Conservation (phyloP, 1,284 basidiomycete species). For the Cystobasidiaceae sp. region DNA sequence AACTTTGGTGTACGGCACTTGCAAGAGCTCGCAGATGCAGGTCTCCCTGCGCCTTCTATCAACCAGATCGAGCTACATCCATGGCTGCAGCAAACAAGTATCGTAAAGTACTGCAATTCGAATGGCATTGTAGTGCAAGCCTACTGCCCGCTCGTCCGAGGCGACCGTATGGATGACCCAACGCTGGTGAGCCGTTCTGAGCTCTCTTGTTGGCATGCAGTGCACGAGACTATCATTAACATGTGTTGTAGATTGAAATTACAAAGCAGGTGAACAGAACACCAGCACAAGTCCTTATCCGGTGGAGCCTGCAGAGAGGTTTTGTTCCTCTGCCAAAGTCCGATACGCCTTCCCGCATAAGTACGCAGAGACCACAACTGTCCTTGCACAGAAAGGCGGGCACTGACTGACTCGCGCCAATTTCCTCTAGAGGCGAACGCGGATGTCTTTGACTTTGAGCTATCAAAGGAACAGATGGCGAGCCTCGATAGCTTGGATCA, state of each 20-base stretch:
- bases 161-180: conserved; percentile 55
- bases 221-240: neutral
- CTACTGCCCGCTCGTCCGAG: conserved; percentile 57
- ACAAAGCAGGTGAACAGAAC: conserved; percentile 53
- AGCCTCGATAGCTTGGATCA: conserved; percentile 59
- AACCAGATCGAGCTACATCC: conserved; percentile 33
- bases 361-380: neutral
- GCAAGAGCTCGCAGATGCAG: neutral
- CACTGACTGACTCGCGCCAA: neutral
- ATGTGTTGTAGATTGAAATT: conserved; percentile 55
- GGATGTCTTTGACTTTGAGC: conserved; percentile 63
- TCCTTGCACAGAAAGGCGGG: neutral
- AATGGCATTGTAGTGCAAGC: conserved; percentile 63
- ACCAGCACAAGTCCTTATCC: conserved; percentile 67
- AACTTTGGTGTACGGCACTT: conserved; percentile 13
- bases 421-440: conserved; percentile 54
- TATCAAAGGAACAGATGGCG: conserved; percentile 59
- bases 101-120: conserved; percentile 57
- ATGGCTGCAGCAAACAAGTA: conserved; percentile 29
- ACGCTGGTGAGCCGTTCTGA: conserved; percentile 51
- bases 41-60: conserved; percentile 36
- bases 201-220: neutral
- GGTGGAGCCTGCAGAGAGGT: conserved; percentile 53
- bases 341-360: conserved; percentile 59
- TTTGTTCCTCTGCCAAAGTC: conserved; percentile 68